Base-by-base conservation (phyloP, 768 basidiomycete genomes). In the Lentinula sp. region DNA sequence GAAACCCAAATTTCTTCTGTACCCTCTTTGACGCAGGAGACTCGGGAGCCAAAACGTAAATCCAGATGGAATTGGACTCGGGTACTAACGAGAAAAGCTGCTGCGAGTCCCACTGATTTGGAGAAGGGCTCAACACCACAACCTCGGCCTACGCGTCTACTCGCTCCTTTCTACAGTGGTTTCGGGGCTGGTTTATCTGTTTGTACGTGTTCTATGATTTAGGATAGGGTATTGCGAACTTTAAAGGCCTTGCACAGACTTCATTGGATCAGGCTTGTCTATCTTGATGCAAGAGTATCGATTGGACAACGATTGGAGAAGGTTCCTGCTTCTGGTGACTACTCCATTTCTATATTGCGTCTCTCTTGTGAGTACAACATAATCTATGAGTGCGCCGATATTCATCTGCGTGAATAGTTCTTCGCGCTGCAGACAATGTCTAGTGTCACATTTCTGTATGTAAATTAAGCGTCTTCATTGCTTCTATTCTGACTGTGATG, bases 291-390 rank as follows among this genome's bases (percentile, higher is more conserved):
- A 82, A 56, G 91, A 94, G 70, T 88, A 79, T 57, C 73, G 83
- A 4, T 72, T 92, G 52, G 94, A 95, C 68, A 78, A 82, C 18
- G 68, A 79, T 18, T 86, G 79, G 68, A 72, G 63, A 1, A 81
- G 93, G 9, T 91, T 95, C 60, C 82, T 78, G 2, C 80, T 95
- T 1, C 63, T 91, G 9, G 78, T 71, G 13, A 85, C 89, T 1
- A 72, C 79, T 0, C 93, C 93, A 0, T 83, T 91, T 69, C 77
- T 92, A 6, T 82, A 90, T 65, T 93, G 90, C 62, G 80, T 95
- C 6, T 85, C 88, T 2, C 70, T 93, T 66, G 90, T 90, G 67
- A 71, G 85, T 59, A 57, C 18, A 16, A 15, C 18, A 15, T 46
- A 9, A 12, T 7, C 7, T 28, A 20, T 28, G 16, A 6, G 6